Evolutionary conservation across 2,329 filamentous ascomycete species (phyloP), one percentile per base, ranked within the genome.

Genomic region (Trichoderma guizhouense): DNA sequence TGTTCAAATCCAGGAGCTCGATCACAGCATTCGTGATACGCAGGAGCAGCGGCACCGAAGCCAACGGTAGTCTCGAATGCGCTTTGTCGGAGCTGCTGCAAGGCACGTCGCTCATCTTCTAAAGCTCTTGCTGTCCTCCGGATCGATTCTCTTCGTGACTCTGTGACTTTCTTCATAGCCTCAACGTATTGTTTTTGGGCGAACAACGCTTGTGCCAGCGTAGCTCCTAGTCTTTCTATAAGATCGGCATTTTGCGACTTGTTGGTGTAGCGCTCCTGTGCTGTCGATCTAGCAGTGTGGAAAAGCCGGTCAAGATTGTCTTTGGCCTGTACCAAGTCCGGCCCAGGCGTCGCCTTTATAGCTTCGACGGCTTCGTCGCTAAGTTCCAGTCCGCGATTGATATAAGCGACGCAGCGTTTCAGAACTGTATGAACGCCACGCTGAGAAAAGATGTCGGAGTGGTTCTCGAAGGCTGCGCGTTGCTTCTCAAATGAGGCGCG

Each of bases 61-160:
- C 71, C 71, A 28, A 71, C 71, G 0, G 71, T 72, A 21, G 32
- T 32, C 51, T 72, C 71, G 12, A 72, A 72, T 12, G 71, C 71
- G 24, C 58, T 71, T 24, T 72, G 71, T n/a, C 71, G 71, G n/a
- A 73, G 64, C 24, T 69, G 72, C 21, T 73, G 69, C 26, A 73
- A 11, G 26, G 18, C 63, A 3, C 61, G 69, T 26, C 69, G 21
- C 57, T 68, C 72, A 26, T 73, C 36, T 34, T 73, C 72, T 6
- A 72, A 32, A 7, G 53, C 36, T n/a, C 66, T 64, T 14, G 71
- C 71, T n/a, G 68, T 58, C 21, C 34, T 34, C 8, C 71, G 67
- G 11, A 71, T 71, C 5, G 47, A 32, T 11, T 60, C 28, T 32
- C 71, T 61, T 5, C 67, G 34, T 8, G 68, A 39, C 30, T 65